A percentile compares a stretch with the other conserved stretches of the same genome.
These are phyloP conservation scores for Fusarium sp. DNA, from an alignment of 2,329 filamentous ascomycete species.

Conservation along the genomic window DNA sequence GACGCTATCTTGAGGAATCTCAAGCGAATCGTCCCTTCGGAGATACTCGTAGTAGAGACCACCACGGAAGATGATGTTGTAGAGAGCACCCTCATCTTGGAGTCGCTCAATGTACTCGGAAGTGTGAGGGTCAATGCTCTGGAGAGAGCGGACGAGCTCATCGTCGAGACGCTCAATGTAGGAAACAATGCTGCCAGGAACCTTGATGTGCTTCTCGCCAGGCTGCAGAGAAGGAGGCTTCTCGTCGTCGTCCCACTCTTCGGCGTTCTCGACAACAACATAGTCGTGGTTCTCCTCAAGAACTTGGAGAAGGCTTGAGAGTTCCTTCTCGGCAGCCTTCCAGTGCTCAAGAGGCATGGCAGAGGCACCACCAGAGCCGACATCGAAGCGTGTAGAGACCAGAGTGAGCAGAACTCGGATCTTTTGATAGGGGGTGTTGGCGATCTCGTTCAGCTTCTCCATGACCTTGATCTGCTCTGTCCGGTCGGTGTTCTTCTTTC, in stretches of 20 bases:
- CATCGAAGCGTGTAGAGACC: conserved; percentile 93
- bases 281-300: conserved; percentile 83
- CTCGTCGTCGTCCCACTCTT: conserved; percentile 99
- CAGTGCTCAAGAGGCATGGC: conserved; percentile 97
- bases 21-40: conserved; percentile 73
- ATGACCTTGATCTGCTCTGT: conserved; percentile 94
- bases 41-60: conserved; percentile 89
- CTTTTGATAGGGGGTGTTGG: conserved; percentile 89
- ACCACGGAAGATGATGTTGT: conserved; percentile 89
- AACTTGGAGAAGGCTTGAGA: conserved; percentile 77
- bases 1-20: conserved; percentile 83
- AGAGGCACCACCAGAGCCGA: conserved; percentile 77
- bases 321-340: conserved; percentile 92
- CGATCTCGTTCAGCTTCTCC: conserved; percentile 93
- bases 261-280: conserved; percentile 87
- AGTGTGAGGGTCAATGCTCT: conserved; percentile 97
- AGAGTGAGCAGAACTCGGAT: conserved; percentile 91
- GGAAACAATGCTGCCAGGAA: conserved; percentile 93
- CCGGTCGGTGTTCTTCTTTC: conserved; percentile 98
- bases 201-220: conserved; percentile 84
- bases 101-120: conserved; percentile 98
- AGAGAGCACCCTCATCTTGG: conserved; percentile 87
- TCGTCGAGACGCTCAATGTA: conserved; percentile 96
- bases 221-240: conserved; percentile 79
- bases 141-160: conserved; percentile 95